A percentile compares a stretch with the other conserved stretches of the same genome.
These are phyloP conservation scores for Trichoderma semiorbis DNA, from an alignment of 2,329 filamentous ascomycete genomes.

Conservation along the genomic window DNA sequence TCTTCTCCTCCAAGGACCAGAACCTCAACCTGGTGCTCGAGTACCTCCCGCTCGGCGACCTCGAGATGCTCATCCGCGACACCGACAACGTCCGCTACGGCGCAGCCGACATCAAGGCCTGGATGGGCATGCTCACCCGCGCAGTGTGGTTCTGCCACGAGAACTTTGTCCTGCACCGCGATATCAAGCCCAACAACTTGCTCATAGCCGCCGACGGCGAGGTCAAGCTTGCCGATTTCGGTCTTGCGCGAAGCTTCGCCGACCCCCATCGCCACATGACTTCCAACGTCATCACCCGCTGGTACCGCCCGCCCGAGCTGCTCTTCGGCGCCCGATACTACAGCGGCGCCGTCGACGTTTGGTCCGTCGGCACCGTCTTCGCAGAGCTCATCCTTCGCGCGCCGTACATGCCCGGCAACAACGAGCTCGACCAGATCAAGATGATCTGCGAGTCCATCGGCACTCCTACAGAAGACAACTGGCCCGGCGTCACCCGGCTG, in stretches of 20 bases:
- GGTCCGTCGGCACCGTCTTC: conserved; percentile 90
- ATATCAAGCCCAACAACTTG: conserved; percentile 99
- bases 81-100: conserved; percentile 74
- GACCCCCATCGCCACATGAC: conserved; percentile 91
- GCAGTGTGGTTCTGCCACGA: conserved; percentile 97
- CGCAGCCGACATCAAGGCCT: conserved; percentile 88
- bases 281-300: conserved; percentile 89
- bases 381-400: conserved; percentile 82
- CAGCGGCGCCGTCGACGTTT: conserved; percentile 85
- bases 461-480: conserved; percentile 89
- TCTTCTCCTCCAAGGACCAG: conserved; percentile 94
- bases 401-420: conserved; percentile 79
- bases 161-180: conserved; percentile 88
- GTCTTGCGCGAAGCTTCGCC: conserved; percentile 82
- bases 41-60: conserved; percentile 86
- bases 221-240: conserved; percentile 96
- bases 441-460: conserved; percentile 83
- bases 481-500: conserved; percentile 84
- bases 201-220: conserved; percentile 90
- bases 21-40: conserved; percentile 96
- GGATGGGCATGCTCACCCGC: conserved; percentile 95
- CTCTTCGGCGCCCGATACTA: conserved; percentile 90
- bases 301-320: conserved; percentile 93
- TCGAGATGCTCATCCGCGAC: conserved; percentile 92
- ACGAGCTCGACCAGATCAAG: conserved; percentile 80